A percentile compares a stretch with the other conserved stretches of the same genome.
phyloP scores from a whole-genome alignment of 2,329 filamentous ascomycete species.

The Alternaria conjuncta region DNA sequence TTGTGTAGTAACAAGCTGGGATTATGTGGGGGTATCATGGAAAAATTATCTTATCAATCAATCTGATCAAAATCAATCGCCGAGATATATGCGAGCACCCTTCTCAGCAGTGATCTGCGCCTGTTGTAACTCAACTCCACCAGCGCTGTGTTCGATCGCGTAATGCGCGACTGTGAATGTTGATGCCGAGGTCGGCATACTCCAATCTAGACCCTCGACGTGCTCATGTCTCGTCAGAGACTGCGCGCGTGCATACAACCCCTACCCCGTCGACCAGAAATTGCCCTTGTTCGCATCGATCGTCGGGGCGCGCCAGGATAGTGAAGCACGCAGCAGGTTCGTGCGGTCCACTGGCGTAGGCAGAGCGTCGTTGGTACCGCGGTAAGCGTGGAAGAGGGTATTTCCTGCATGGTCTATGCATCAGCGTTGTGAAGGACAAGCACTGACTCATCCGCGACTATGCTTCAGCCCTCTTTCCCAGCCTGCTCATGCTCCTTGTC shows the following conservation, averaged over 20 bases:
- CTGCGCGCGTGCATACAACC: neutral
- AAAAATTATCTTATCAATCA: neutral
- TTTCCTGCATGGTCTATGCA: neutral
- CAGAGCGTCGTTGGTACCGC: neutral
- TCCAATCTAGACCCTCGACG: neutral
- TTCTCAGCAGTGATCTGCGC: neutral
- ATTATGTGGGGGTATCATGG: neutral
- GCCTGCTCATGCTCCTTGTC: conserved; percentile 7
- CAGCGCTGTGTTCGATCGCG: too few species aligned
- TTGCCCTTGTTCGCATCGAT: neutral
- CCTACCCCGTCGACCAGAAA: neutral
- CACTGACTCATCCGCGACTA: neutral
- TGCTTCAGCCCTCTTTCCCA: conserved; percentile 16
- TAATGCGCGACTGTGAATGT: neutral
- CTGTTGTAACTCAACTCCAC: too few species aligned
- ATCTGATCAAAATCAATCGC: neutral
- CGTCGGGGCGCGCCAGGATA: neutral
- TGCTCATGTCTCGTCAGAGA: neutral
- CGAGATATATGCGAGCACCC: neutral
- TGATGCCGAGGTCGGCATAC: neutral
- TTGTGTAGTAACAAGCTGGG: neutral
- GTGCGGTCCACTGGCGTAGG: neutral
- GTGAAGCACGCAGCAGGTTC: neutral
- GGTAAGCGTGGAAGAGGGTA: neutral
- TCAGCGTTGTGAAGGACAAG: conserved; percentile 2